Conservation (phyloP, 2,329 filamentous ascomycete genomes). For the Nemania sp. region DNA sequence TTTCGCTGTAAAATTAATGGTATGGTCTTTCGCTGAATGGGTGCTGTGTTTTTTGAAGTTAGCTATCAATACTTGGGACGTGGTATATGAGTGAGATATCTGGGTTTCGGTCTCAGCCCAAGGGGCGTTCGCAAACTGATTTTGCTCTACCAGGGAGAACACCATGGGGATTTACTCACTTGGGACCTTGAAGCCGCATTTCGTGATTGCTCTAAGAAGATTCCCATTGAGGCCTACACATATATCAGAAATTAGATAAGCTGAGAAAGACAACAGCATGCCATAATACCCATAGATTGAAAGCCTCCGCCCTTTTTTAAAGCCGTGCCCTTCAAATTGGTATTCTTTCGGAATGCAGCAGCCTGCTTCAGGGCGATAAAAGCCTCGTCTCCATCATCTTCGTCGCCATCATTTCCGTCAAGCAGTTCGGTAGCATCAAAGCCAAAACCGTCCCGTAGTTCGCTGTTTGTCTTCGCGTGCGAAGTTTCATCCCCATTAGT, state of each 20-base stretch:
- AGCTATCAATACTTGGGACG: not conserved
- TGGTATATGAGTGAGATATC: not conserved
- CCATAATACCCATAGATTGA: slow-evolving; percentile 80
- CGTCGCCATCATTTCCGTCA: slow-evolving; percentile 54
- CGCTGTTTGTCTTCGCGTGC: slow-evolving; percentile 45
- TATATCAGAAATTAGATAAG: slow-evolving; percentile 3
- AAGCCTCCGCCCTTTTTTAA: slow-evolving; percentile 97
- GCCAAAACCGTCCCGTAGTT: slow-evolving; percentile 47
- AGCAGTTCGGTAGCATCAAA: slow-evolving; percentile 66
- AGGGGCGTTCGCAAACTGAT: not conserved
- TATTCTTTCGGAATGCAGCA: slow-evolving; percentile 81
- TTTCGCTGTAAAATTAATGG: slow-evolving; percentile 85
- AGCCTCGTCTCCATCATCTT: slow-evolving; percentile 74
- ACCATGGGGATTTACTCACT: slow-evolving; percentile 43
- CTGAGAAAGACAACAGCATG: slow-evolving; percentile 14
- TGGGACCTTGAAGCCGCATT: slow-evolving; percentile 94
- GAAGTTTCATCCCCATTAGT: slow-evolving; percentile 58
- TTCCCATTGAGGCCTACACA: slow-evolving; percentile 71
- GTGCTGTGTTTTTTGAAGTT: slow-evolving; percentile 49
- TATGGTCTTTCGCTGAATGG: slow-evolving; percentile 96
- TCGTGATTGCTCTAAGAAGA: slow-evolving; percentile 85
- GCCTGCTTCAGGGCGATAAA: slow-evolving; percentile 90
- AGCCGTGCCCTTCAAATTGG: slow-evolving; percentile 79
- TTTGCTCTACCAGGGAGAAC: not conserved
- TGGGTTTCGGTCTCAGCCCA: not conserved